Evolutionary conservation across 306 rosid species (phyloP).

Genomic region (Cicer bijugum): DNA sequence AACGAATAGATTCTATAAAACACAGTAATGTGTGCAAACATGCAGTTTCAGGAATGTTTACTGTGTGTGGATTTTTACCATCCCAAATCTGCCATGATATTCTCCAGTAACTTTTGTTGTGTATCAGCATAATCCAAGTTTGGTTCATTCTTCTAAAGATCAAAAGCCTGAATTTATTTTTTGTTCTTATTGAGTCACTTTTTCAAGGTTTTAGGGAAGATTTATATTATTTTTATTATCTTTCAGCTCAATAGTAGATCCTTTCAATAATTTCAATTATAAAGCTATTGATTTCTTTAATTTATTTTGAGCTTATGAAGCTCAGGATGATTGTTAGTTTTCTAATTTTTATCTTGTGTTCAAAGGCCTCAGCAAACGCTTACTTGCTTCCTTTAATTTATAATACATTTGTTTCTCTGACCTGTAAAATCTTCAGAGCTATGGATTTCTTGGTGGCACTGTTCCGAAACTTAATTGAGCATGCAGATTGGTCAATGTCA

Average conservation of each 20-base stretch:
- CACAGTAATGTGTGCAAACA: neutral
- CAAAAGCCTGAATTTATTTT: constrained; percentile 11
- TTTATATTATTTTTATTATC: constrained; percentile 4
- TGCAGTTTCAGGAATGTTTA: neutral
- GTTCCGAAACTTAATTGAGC: constrained; percentile 82
- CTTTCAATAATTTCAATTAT: constrained; percentile 18
- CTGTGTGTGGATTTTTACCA: constrained; percentile 18
- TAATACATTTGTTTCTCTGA: constrained; percentile 31
- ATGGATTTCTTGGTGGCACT: constrained; percentile 93
- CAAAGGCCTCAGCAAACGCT: constrained; percentile 10
- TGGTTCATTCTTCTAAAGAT: constrained; percentile 10
- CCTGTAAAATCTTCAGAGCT: constrained; percentile 66
- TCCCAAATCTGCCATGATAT: constrained; percentile 16
- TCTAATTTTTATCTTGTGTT: constrained; percentile 12
- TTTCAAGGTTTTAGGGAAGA: constrained; percentile 25
- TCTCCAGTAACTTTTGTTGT: constrained; percentile 16
- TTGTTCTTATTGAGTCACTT: constrained; percentile 27
- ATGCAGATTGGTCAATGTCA: constrained; percentile 88
- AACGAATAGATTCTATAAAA: constrained; percentile 16
- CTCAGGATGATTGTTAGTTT: constrained; percentile 4
- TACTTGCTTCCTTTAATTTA: constrained; percentile 32
- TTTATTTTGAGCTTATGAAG: constrained; percentile 23
- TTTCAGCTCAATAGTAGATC: constrained; percentile 27
- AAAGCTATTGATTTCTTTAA: neutral
- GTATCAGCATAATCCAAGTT: constrained; percentile 16